These are phyloP conservation scores for Ascobolus immersus DNA, from an alignment of 495 filamentous ascomycete genomes.

Conservation along the genomic window DNA sequence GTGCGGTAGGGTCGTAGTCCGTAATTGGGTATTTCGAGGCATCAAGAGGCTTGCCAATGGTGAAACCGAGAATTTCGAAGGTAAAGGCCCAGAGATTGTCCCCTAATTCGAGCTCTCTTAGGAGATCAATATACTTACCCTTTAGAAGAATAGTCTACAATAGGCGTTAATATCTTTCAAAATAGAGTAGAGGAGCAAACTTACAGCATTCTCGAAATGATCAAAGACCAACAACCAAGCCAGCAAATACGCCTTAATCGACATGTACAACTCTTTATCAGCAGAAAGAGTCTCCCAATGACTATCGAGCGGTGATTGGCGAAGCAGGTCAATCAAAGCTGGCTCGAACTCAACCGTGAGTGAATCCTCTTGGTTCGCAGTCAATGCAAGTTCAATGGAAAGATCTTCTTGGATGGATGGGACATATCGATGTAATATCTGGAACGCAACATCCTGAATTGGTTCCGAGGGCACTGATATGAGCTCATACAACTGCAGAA, in stretches of 20 bases:
- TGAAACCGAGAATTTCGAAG: conserved; percentile 58
- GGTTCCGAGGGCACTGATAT: conserved; percentile 47
- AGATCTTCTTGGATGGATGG: conserved; percentile 54
- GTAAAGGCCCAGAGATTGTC: conserved; percentile 46
- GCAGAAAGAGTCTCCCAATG: conserved; percentile 15
- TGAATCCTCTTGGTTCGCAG: conserved; percentile 13
- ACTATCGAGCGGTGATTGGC: no score
- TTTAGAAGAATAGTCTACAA: conserved; percentile 47
- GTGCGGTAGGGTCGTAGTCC: no score
- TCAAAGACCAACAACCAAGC: conserved; percentile 83
- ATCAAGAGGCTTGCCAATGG: conserved; percentile 40
- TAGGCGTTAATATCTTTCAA: neutral
- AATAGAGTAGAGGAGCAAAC: conserved; percentile 7
- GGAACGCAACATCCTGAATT: conserved; percentile 59
- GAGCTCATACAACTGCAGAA: conserved; percentile 37
- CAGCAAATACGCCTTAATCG: conserved; percentile 50
- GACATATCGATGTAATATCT: conserved; percentile 51
- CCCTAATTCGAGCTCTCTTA: conserved; percentile 49
- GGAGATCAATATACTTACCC: conserved; percentile 44
- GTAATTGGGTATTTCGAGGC: conserved; percentile 42
- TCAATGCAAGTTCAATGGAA: conserved; percentile 41
- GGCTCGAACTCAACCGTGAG: conserved; percentile 23
- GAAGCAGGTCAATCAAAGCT: conserved; percentile 23
- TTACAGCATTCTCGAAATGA: conserved; percentile 47
- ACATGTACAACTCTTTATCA: conserved; percentile 21